These are phyloP conservation scores for Colletotrichum truncatum DNA, from an alignment of 2,329 filamentous ascomycete species.

Conservation along the genomic window DNA sequence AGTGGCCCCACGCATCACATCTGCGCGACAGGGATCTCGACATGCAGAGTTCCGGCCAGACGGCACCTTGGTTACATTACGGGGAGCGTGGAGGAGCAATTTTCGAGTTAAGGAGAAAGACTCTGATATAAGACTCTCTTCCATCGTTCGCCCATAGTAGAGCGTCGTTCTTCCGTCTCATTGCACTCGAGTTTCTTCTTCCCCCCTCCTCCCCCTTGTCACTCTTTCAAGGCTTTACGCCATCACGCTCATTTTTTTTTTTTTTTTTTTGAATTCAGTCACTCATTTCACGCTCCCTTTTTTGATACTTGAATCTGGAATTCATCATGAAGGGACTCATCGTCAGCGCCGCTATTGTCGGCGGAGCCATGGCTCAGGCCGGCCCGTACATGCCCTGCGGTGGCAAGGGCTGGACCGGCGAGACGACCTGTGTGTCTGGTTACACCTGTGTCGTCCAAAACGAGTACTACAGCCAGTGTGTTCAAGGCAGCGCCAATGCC, in stretches of 20 bases:
- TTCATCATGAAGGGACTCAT: constrained; percentile 25
- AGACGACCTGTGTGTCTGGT: constrained; percentile 51
- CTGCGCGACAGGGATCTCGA: constrained; percentile 1
- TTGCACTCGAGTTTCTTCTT: background rate
- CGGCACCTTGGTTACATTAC: constrained; percentile 2
- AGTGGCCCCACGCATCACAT: constrained; percentile 16
- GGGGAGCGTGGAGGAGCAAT: background rate
- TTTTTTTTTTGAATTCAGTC: background rate
- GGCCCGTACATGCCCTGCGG: constrained; percentile 51
- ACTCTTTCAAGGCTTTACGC: background rate
- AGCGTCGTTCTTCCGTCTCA: background rate
- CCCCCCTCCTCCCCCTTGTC: background rate
- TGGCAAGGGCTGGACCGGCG: constrained; percentile 46
- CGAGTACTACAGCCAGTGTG: constrained; percentile 53
- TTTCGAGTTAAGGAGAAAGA: background rate
- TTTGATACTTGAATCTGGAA: constrained; percentile 8
- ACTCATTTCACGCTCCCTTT: constrained; percentile 1
- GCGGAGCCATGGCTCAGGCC: constrained; percentile 16
- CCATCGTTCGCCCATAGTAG: too few species aligned
- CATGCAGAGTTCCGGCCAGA: constrained; percentile 8
- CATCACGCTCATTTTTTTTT: constrained; percentile 1
- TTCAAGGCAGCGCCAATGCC: constrained; percentile 31
- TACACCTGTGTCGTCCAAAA: constrained; percentile 49
- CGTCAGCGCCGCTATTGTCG: constrained; percentile 8
- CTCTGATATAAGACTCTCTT: background rate